These are phyloP conservation scores for Ensete glaucum DNA, from an alignment of 176 grass and related monocot genomes.

Conservation along the genomic window DNA sequence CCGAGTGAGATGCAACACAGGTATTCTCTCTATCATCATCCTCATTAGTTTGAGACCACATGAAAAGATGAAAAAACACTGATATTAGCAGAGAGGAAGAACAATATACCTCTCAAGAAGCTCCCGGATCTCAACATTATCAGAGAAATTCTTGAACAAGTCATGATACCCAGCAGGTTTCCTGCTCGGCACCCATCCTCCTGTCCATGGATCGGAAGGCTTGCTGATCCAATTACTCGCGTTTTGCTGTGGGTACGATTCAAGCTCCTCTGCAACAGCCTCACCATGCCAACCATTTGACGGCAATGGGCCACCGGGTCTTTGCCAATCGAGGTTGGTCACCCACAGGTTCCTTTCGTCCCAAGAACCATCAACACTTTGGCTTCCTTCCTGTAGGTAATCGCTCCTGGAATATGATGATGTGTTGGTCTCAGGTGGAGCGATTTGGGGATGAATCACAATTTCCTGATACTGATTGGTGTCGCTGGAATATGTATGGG, in stretches of 20 bases:
- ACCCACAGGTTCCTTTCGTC: conserved; percentile 88
- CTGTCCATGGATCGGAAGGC: conserved; percentile 70
- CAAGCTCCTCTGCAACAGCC: conserved; percentile 45
- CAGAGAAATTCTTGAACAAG: conserved; percentile 29
- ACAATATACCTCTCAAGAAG: conserved; percentile 71
- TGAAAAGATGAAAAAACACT: neutral
- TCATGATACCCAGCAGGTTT: conserved; percentile 21
- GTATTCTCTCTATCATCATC: neutral
- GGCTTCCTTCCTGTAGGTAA: conserved; percentile 51
- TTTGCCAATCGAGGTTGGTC: conserved; percentile 61
- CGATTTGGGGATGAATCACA: conserved; percentile 34
- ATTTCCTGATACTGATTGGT: conserved; percentile 19
- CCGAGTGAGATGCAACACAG: neutral
- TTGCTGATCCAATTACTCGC: conserved; percentile 52
- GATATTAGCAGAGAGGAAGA: neutral
- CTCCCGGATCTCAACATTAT: conserved; percentile 71
- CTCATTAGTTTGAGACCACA: neutral
- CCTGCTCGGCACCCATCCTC: conserved; percentile 28
- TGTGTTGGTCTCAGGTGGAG: conserved; percentile 23
- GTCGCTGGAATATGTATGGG: conserved; percentile 2
- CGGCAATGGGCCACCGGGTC: conserved; percentile 49
- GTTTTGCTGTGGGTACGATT: conserved; percentile 29
- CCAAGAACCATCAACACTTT: conserved; percentile 63
- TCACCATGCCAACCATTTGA: conserved; percentile 56
- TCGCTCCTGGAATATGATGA: conserved; percentile 45